phyloP scores from a whole-genome alignment of 2,329 filamentous ascomycete genomes.

The Lasiodiplodia sp. region DNA sequence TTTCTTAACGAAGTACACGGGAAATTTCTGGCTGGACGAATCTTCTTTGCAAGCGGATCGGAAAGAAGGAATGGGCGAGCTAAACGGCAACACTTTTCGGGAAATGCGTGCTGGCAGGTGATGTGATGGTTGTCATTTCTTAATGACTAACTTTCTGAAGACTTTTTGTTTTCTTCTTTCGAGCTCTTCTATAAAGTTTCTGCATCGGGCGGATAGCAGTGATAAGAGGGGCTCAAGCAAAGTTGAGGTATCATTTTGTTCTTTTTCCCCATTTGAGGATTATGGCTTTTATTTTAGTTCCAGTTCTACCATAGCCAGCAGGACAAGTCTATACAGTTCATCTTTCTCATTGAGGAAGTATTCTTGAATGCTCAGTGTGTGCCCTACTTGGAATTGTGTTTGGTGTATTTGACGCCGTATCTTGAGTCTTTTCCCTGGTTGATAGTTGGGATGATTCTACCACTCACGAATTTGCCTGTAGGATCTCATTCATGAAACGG shows the following conservation, averaged over 20 bases:
- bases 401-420: neutral
- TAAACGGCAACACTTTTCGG: neutral
- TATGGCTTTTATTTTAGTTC: neutral
- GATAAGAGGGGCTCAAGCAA: conserved; percentile 6
- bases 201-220: conserved; percentile 18
- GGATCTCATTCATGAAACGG: neutral
- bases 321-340: conserved; percentile 6
- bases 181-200: neutral
- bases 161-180: neutral
- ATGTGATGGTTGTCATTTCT: neutral
- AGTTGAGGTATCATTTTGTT: conserved; percentile 4
- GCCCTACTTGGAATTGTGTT: neutral
- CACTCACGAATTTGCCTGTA: neutral
- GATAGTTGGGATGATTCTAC: neutral
- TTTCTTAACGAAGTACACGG: conserved; percentile 10
- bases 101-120: conserved; percentile 12
- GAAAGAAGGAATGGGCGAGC: neutral
- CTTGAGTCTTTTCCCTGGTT: neutral
- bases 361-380: neutral
- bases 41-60: neutral
- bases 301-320: neutral
- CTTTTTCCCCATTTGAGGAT: neutral
- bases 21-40: neutral
- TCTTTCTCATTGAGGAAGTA: neutral
- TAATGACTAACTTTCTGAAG: neutral